Conservation (phyloP, 2,329 filamentous ascomycete genomes). For the Ceratocystis cacaofunesta region DNA sequence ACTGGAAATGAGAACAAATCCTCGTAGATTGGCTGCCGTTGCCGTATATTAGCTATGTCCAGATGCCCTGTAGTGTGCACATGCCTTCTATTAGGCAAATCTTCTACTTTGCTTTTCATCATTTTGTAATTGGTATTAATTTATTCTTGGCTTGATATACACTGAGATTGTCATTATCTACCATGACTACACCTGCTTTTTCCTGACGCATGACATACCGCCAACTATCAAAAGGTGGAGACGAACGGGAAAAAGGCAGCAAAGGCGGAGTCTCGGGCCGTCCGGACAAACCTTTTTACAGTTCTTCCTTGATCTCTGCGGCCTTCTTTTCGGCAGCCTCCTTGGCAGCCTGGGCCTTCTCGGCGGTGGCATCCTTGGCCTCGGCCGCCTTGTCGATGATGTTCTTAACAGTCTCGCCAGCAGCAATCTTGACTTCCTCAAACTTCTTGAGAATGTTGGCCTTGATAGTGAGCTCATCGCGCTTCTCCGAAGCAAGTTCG, state of each 20-base stretch:
- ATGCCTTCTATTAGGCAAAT: too few relatives aligned
- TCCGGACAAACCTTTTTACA: conserved; percentile 33
- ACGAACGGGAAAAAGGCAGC: not conserved
- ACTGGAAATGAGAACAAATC: conserved; percentile 28
- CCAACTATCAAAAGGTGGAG: not conserved
- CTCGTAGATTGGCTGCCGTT: conserved; percentile 17
- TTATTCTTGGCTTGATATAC: conserved; percentile 4
- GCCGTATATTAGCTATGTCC: not conserved
- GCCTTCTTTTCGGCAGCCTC: conserved; percentile 24
- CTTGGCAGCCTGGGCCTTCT: conserved; percentile 35
- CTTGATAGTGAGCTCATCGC: conserved; percentile 74
- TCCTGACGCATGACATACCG: not conserved
- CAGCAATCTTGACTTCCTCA: conserved; percentile 33
- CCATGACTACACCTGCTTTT: not conserved
- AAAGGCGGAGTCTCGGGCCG: not conserved
- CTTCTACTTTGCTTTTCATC: not conserved
- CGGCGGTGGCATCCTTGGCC: conserved; percentile 17
- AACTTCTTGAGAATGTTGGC: conserved; percentile 81
- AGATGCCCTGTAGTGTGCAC: not conserved
- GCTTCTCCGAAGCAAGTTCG: conserved; percentile 67
- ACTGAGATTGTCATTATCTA: not conserved
- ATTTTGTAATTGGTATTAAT: not conserved
- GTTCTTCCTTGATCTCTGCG: conserved; percentile 41
- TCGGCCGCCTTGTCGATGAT: conserved; percentile 6
- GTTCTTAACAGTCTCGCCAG: conserved; percentile 33